These are phyloP conservation scores for Lactarius tabidus DNA, from an alignment of 768 basidiomycete species.

Conservation along the genomic window DNA sequence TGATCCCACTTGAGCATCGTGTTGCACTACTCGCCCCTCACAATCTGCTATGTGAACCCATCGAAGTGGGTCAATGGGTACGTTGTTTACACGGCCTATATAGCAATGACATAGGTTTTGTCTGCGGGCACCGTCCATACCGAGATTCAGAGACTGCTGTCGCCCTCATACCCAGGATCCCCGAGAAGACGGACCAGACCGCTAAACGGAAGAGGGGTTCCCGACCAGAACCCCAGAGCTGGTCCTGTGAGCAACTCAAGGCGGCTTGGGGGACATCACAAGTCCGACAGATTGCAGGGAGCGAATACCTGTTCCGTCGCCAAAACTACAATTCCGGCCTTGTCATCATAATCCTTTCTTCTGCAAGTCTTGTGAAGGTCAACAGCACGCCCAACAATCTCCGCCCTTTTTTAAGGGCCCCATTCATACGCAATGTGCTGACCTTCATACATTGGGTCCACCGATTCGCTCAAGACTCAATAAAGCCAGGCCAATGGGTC, in stretches of 20 bases:
- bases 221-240: not conserved
- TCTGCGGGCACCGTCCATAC: not conserved
- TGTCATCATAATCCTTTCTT: not conserved
- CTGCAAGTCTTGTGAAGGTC: not conserved
- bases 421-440: not conserved
- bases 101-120: not conserved
- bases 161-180: not conserved
- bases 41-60: not conserved
- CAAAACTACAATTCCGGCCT: not conserved
- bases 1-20: not conserved
- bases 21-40: not conserved
- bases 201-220: not conserved
- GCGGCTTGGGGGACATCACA: not conserved
- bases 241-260: not conserved
- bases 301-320: not conserved
- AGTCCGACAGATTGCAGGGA: not conserved
- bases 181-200: not conserved
- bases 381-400: not conserved
- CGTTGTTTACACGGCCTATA: not conserved
- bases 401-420: not conserved
- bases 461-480: not conserved
- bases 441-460: not conserved
- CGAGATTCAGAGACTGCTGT: not conserved
- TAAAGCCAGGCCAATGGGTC: not conserved
- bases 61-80: not conserved